Evolutionary conservation across 495 filamentous ascomycete species (phyloP).

Genomic region (Hypoxylon intermedium): DNA sequence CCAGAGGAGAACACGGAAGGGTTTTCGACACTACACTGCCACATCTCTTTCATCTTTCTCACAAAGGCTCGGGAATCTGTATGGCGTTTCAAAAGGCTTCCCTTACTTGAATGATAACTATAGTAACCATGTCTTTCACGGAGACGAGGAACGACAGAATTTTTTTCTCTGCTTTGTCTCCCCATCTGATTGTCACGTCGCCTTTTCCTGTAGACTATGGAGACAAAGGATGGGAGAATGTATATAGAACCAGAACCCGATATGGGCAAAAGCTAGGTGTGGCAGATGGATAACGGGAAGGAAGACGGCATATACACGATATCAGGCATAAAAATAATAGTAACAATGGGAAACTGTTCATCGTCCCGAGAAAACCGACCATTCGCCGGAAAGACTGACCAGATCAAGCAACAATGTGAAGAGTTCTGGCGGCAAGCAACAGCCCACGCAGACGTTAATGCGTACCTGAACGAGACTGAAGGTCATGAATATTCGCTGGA

Average conservation of each 20-base stretch:
- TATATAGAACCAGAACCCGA: conserved; percentile 21
- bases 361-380: neutral
- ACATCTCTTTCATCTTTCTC: too few relatives aligned
- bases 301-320: neutral
- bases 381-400: conserved; percentile 16
- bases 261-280: neutral
- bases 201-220: neutral
- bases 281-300: neutral
- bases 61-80: too few relatives aligned
- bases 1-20: too few relatives aligned
- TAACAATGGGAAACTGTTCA: conserved; percentile 1
- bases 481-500: conserved; percentile 5
- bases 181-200: neutral
- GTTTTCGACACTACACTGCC: too few relatives aligned
- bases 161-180: neutral
- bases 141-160: too few relatives aligned
- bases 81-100: too few relatives aligned
- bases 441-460: conserved; percentile 8
- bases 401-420: conserved; percentile 10
- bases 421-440: conserved; percentile 1
- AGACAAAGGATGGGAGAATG: conserved; percentile 9
- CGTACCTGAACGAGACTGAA: conserved; percentile 6
- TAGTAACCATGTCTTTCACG: too few relatives aligned
- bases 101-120: too few relatives aligned
- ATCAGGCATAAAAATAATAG: neutral